Evolutionary conservation across 2,329 filamentous ascomycete species (phyloP).

Genomic region (Aureobasidium sp.): DNA sequence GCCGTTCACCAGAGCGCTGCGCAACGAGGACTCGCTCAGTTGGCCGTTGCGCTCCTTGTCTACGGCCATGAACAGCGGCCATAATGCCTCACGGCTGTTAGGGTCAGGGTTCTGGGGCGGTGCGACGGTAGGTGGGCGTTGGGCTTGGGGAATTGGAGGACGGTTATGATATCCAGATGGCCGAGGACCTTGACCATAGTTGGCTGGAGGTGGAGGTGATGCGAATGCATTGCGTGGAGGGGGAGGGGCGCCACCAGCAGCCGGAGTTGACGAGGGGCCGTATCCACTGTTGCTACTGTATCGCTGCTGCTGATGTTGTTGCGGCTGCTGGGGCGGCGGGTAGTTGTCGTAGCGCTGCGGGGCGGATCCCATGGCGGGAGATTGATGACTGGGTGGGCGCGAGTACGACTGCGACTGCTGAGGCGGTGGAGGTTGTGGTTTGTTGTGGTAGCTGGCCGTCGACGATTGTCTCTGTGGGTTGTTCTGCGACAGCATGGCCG

Average conservation of each 20-base stretch:
- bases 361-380: slow-evolving; percentile 1
- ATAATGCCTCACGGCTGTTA: slow-evolving; percentile 63
- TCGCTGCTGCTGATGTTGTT: slow-evolving; percentile 26
- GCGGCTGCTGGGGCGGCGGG: slow-evolving; percentile 23
- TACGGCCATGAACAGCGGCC: slow-evolving; percentile 82
- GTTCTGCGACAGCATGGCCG: slow-evolving; percentile 32
- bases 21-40: slow-evolving; percentile 78
- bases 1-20: slow-evolving; percentile 86
- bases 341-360: slow-evolving; percentile 8
- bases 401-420: slow-evolving; percentile 20
- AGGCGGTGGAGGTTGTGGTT: slow-evolving; percentile 35
- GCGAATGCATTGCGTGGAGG: slow-evolving; percentile 28
- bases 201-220: slow-evolving; percentile 43
- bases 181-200: slow-evolving; percentile 47
- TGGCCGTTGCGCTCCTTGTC: slow-evolving; percentile 79
- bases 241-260: slow-evolving; percentile 18
- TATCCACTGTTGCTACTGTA: slow-evolving; percentile 35
- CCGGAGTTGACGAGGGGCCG: slow-evolving; percentile 21
- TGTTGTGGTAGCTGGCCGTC: slow-evolving; percentile 36
- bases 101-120: slow-evolving; percentile 46
- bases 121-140: slow-evolving; percentile 42
- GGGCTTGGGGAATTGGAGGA: slow-evolving; percentile 47
- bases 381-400: slow-evolving; percentile 15
- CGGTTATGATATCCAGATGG: slow-evolving; percentile 57
- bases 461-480: slow-evolving; percentile 24